Evolutionary conservation across 352 stramenopile genomes (phyloP), one percentile per base, ranked within the genome.

Genomic region (Pythium insidiosum): DNA sequence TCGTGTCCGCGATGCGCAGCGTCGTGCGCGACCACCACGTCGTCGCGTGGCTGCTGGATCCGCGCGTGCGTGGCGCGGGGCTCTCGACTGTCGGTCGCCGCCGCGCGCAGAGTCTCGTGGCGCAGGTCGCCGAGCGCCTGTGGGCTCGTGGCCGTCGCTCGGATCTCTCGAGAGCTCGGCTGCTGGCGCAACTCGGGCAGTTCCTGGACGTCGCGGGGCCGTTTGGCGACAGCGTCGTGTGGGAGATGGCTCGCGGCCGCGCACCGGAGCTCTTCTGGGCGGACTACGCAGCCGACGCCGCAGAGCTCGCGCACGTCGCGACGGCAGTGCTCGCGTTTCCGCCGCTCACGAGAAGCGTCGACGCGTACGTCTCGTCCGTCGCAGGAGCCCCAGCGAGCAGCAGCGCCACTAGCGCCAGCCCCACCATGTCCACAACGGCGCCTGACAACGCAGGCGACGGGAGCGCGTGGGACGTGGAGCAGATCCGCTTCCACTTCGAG

Each of bases 11-110:
- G 0, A 22, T 76, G 26, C 21, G 33, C 1, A 3, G 31, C 4
- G 49, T 67, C 21, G 35, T 53, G 7, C 50, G 58, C 22, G 59
- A 59, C 30, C 66, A 73, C 43, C 63, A 71, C 23, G 34, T 79
- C n/a, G 66, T 63, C 9, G 62, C 61, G 16, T 45, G 79, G 29
- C 41, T 82, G 25, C 54, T 82, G 13, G 69, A 79, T 43, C 66
- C 69, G 22, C 69, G 69, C 5, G 44, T 73, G 3, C 55, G 58
- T 29, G 69, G 69, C 13, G 51, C 35, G 0, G 69, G 69, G 1
- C 38, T 82, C 11, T 73, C 61, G 0, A 46, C 67, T 21, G 63
- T 54, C 1, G 67, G 66, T 1, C 69, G 60, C 25, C 66, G 70
- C 30, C 63, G 66, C 16, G 64, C 48, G 21, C 73, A 83, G 39